A percentile compares a stretch with the other conserved stretches of the same genome.
Evolutionary conservation across 306 rosid species (phyloP).

Genomic region (Arachis hypogaea): DNA sequence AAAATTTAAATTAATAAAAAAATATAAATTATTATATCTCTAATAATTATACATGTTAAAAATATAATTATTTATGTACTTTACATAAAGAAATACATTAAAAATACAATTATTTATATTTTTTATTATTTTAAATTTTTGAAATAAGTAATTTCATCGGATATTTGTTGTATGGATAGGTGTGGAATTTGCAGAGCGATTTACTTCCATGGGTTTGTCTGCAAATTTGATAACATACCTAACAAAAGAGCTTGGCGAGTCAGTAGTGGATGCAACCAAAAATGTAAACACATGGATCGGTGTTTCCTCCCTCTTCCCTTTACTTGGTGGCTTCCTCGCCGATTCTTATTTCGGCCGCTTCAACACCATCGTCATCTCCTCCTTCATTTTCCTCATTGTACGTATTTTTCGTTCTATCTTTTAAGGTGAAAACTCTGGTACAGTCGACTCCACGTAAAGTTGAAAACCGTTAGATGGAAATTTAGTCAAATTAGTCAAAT

Average conservation of each 20-base stretch:
- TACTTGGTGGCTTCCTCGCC: constrained; percentile 51
- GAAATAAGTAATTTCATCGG: too few species aligned
- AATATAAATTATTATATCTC: too few species aligned
- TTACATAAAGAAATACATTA: too few species aligned
- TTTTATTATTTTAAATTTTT: too few species aligned
- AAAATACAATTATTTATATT: too few species aligned
- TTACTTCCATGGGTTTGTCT: constrained; percentile 40
- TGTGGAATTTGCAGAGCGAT: constrained; percentile 51
- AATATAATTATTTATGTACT: too few species aligned
- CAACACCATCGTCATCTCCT: constrained; percentile 45
- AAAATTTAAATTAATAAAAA: too few species aligned
- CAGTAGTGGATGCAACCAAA: constrained; percentile 35
- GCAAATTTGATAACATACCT: constrained; percentile 45
- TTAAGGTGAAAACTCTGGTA: too few species aligned
- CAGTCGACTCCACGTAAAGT: too few species aligned
- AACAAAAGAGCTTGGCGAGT: constrained; percentile 38
- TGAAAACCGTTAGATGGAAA: too few species aligned
- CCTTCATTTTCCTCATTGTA: constrained; percentile 47
- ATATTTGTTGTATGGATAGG: constrained; percentile 14
- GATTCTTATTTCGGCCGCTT: constrained; percentile 56
- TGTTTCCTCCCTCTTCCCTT: constrained; percentile 47
- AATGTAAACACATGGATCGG: constrained; percentile 55
- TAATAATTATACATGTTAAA: too few species aligned
- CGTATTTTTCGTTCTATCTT: neutral
- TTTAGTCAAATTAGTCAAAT: too few species aligned